Evolutionary conservation across 2,329 filamentous ascomycete genomes (phyloP).

Genomic region (Metarhizium brunneum): DNA sequence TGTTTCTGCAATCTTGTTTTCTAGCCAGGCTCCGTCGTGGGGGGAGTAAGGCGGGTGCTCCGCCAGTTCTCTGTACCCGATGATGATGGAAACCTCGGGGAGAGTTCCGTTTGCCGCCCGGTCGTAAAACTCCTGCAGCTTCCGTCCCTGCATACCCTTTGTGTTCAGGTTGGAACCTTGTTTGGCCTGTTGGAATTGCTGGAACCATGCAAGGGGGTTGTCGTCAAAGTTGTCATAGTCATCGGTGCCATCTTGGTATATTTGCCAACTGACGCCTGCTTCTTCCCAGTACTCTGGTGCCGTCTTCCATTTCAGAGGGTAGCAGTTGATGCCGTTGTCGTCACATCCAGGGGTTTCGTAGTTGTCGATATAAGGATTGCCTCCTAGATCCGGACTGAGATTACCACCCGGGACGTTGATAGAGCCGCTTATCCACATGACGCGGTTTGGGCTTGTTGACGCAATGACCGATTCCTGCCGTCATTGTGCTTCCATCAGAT

Average conservation of each 20-base stretch:
- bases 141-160: conserved; percentile 29
- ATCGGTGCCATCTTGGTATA: conserved; percentile 25
- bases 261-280: conserved; percentile 38
- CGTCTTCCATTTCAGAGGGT: conserved; percentile 42
- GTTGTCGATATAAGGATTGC: conserved; percentile 38
- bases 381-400: conserved; percentile 22
- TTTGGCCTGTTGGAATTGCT: conserved; percentile 10
- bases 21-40: conserved; percentile 44
- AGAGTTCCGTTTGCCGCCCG: conserved; percentile 39
- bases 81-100: conserved; percentile 40
- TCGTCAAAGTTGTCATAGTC: conserved; percentile 41
- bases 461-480: too few species aligned
- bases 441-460: conserved; percentile 38
- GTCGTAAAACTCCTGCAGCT: conserved; percentile 37
- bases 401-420: conserved; percentile 36
- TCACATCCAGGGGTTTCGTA: conserved; percentile 29
- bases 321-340: conserved; percentile 33
- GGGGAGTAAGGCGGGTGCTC: conserved; percentile 39
- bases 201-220: conserved; percentile 37
- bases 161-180: conserved; percentile 6
- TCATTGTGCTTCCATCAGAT: too few species aligned
- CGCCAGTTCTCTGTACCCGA: conserved; percentile 40
- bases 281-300: conserved; percentile 37
- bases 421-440: conserved; percentile 25
- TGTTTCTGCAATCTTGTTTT: conserved; percentile 41